Evolutionary conservation across 2,329 filamentous ascomycete genomes (phyloP), one percentile per base, ranked within the genome.

Genomic region (Phialophora verrucosa): DNA sequence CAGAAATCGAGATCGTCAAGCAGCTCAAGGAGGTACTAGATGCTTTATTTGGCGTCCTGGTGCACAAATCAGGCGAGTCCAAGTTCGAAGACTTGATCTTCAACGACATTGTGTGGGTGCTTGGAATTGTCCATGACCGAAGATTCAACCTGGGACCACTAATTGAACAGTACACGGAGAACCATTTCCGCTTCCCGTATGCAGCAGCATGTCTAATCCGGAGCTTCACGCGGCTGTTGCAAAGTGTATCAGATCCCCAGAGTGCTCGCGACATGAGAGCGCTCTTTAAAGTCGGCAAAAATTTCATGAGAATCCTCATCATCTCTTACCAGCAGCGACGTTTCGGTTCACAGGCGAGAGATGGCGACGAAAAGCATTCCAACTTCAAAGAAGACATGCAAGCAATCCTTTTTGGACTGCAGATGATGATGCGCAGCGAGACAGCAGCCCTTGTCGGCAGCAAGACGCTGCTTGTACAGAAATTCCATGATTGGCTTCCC

Each of bases 1-100:
- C 95, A 0, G 95, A 99, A 76, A 97, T 98, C 63, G 96, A 99
- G 78, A 91, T 99, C 38, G 95, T 99, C 69, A 99, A 98, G 81
- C 85, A 98, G 50, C 82, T 98, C 7, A 90, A 87, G 69, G 91
- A 96, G 73, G 93, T 98, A 0, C 90, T 99, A 61, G 92, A 97
- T 76, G 88, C 92, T 0, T 85, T 99, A 0, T 99, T 99, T 75
- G 90, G 92, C 5, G 93, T 97, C 31, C 82, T 98, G 31, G 91
- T 96, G 32, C 93, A 97, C 72, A 90, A 96, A 74, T 88, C 92
- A n/a, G 92, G 92, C 10, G 92, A 92, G 70, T 92, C 96, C 70
- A 92, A 96, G 75, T 93, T 93, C 69, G 95, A 98, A 75, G 94
- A 98, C 74, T 80, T 97, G 17, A 89, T 97, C 1, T 98, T 99